These are phyloP conservation scores for Fraxinus latifolia DNA, from an alignment of 305 asterid species.

Conservation along the genomic window DNA sequence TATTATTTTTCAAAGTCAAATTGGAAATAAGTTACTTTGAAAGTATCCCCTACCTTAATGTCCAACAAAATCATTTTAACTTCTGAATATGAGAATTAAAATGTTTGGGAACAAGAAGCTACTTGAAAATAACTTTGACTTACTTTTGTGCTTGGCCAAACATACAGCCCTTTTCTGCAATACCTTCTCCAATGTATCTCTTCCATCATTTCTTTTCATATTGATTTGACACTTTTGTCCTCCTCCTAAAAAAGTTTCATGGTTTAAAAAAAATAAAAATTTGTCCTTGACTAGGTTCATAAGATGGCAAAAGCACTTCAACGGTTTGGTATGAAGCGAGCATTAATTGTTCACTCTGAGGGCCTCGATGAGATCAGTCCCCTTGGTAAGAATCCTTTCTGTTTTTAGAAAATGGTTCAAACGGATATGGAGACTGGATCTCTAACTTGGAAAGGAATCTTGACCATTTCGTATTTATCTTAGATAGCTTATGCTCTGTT, in stretches of 20 bases:
- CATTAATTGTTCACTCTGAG: conserved; percentile 57
- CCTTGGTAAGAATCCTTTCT: conserved; percentile 38
- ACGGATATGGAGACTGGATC: neutral
- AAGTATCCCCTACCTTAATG: neutral
- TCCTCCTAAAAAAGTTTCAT: neutral
- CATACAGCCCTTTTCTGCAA: neutral
- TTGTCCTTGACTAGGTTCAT: conserved; percentile 33
- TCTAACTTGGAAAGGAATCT: neutral
- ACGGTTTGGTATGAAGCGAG: conserved; percentile 55
- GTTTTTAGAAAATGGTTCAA: conserved; percentile 2
- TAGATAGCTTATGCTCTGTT: conserved; percentile 1
- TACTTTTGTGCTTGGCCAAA: neutral
- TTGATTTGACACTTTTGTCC: neutral
- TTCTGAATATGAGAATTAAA: neutral
- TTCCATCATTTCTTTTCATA: neutral
- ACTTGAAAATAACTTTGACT: neutral
- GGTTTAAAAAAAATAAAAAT: neutral
- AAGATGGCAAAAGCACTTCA: conserved; percentile 64
- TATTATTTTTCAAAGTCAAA: neutral
- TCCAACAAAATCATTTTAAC: neutral
- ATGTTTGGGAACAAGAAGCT: neutral
- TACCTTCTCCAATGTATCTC: neutral
- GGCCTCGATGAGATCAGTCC: conserved; percentile 69
- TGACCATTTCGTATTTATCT: neutral
- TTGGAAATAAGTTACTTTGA: neutral